phyloP scores from a whole-genome alignment of 148 eudicot species.

The Rhododendron ovatum region DNA sequence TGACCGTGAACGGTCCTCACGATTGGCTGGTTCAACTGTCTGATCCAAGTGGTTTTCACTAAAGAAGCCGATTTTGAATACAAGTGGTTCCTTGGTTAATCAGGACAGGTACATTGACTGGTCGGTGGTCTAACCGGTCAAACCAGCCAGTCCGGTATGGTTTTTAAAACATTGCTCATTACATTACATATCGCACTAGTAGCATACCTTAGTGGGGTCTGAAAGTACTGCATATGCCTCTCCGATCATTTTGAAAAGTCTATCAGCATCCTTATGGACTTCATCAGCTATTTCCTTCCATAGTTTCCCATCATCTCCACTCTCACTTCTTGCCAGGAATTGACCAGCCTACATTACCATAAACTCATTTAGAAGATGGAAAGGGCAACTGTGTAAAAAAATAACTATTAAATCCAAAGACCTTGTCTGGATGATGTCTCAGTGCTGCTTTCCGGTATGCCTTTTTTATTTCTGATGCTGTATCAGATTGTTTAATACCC shows the following conservation, averaged over 20 bases:
- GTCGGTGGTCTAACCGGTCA: too few relatives aligned
- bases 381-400: background rate
- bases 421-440: constrained; percentile 99
- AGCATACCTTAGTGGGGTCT: constrained; percentile 66
- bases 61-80: background rate
- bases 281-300: constrained; percentile 76
- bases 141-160: too few relatives aligned
- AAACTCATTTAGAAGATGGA: constrained; percentile 7
- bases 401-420: constrained; percentile 19
- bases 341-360: constrained; percentile 57
- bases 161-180: background rate
- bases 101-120: too few relatives aligned
- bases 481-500: constrained; percentile 67
- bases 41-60: background rate
- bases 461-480: constrained; percentile 79
- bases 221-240: constrained; percentile 96
- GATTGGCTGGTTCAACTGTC: background rate
- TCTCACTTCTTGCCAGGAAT: constrained; percentile 65
- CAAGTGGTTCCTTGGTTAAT: background rate
- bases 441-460: constrained; percentile 96
- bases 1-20: background rate
- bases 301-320: constrained; percentile 59
- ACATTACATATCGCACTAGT: background rate
- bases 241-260: constrained; percentile 84
- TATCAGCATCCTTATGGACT: constrained; percentile 70